Conservation (phyloP, 1,284 basidiomycete species). For the Irpex rosettiformis region DNA sequence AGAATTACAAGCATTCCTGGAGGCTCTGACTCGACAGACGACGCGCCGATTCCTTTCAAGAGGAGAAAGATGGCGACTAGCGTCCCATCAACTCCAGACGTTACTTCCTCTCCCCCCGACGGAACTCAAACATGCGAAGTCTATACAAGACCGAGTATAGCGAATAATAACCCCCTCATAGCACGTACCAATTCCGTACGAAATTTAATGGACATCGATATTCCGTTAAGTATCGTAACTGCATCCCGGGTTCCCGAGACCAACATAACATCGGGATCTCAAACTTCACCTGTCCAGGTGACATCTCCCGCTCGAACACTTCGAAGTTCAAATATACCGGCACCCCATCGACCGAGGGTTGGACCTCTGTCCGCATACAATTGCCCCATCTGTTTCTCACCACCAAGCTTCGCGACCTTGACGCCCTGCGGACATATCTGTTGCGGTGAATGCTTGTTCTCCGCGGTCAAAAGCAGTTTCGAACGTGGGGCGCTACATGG, state of each 20-base stretch:
- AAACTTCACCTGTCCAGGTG: background rate
- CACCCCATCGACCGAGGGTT: background rate
- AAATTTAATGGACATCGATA: background rate
- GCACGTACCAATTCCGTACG: background rate
- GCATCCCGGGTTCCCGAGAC: background rate
- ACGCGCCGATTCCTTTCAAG: no score
- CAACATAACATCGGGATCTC: background rate
- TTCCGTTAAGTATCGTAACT: background rate
- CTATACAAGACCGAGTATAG: background rate
- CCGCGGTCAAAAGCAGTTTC: constrained; percentile 62
- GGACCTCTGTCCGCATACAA: constrained; percentile 62
- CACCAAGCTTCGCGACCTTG: constrained; percentile 69
- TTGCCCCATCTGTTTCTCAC: constrained; percentile 76
- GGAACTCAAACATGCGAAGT: background rate
- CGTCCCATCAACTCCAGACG: background rate
- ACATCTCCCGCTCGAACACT: background rate
- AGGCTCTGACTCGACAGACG: no score
- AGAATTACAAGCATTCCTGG: no score
- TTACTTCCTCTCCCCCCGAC: background rate
- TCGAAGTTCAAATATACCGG: background rate
- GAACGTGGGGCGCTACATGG: constrained; percentile 43
- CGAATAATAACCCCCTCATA: background rate
- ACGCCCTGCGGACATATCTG: constrained; percentile 78
- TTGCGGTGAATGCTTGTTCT: constrained; percentile 74
- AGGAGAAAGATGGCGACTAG: background rate